phyloP scores from a whole-genome alignment of 805 yeast genomes.

The Kodamaea jinghongensis region DNA sequence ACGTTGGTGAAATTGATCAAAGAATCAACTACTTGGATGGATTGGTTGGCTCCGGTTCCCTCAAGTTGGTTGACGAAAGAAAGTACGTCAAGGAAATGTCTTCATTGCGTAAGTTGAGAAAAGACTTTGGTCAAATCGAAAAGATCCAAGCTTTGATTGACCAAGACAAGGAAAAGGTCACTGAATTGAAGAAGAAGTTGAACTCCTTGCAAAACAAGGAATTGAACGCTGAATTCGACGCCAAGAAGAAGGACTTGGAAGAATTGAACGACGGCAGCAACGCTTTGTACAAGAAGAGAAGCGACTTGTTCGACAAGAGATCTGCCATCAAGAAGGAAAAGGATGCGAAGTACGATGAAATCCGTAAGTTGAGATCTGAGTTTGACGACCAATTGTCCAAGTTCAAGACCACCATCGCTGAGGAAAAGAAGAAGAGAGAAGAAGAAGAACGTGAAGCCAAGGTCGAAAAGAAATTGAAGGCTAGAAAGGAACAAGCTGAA shows the following conservation, averaged over 20 bases:
- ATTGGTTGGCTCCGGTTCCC: constrained; percentile 70
- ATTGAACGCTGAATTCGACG: constrained; percentile 64
- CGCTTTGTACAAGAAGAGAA: constrained; percentile 62
- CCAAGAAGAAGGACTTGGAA: constrained; percentile 66
- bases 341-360: constrained; percentile 63
- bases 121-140: constrained; percentile 72
- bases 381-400: constrained; percentile 73
- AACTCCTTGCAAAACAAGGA: constrained; percentile 60
- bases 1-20: constrained; percentile 64
- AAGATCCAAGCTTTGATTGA: constrained; percentile 78
- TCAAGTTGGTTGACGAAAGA: constrained; percentile 90
- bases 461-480: constrained; percentile 50
- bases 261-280: constrained; percentile 60
- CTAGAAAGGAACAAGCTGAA: constrained; percentile 57
- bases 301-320: constrained; percentile 61
- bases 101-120: constrained; percentile 73
- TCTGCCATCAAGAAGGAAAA: constrained; percentile 62
- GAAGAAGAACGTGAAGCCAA: constrained; percentile 60
- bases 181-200: constrained; percentile 68
- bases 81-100: constrained; percentile 81
- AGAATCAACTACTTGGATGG: constrained; percentile 67
- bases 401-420: constrained; percentile 64
- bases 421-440: constrained; percentile 65
- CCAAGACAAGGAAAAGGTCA: constrained; percentile 69
- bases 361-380: constrained; percentile 68